Base-by-base conservation (phyloP, 2,329 filamentous ascomycete species). In the Trichoderma sp. region DNA sequence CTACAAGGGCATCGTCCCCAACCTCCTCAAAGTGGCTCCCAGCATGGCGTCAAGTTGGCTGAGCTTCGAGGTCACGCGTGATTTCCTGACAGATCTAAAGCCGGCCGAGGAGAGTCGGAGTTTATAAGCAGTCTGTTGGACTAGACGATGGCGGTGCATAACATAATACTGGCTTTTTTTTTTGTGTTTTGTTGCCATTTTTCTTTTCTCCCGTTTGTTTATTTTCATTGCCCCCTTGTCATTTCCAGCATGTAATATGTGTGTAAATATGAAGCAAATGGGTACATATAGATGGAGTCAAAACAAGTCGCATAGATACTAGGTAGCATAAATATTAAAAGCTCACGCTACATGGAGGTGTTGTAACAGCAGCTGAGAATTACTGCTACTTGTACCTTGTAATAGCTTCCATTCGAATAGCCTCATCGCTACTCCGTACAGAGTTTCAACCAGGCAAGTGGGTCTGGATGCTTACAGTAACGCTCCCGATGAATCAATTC, bases 41-140 rank as follows among this genome's bases (percentile, higher is more conserved):
- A 98, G 94, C 78, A 99, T 99, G 94, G 95, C 95, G 17, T 96
- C 93, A 73, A 97, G 92, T 79, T 99, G 95, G 94, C 87, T 98
- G 70, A 97, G 94, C 79, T 99, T 97, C 77, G 95, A 99, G 81
- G 83, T 98, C 77, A 94, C 92, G 9, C 87, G 95, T 71, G 95
- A 99, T 79, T 91, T 96, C 76, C 81, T 98, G 48, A 83, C 96
- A 67, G 82, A 81, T 22, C 77, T 93, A 34, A 85, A 85, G 68
- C 39, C 50, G 22, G 42, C 52, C 17, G 64, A 56, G 27, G 67
- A 65, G 9, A 35, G n/a, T 48, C 37, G 37, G 35, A 45, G 52
- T 48, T 56, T 56, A 65, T 65, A 65, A 48, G 27, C 29, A 57
- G 22, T n/a, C 57, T 60, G 45, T 52, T n/a, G 50, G 35, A 19